Evolutionary conservation across 2,329 filamentous ascomycete genomes (phyloP), one percentile per base, ranked within the genome.

Genomic region (Trematosphaeria pertusa): DNA sequence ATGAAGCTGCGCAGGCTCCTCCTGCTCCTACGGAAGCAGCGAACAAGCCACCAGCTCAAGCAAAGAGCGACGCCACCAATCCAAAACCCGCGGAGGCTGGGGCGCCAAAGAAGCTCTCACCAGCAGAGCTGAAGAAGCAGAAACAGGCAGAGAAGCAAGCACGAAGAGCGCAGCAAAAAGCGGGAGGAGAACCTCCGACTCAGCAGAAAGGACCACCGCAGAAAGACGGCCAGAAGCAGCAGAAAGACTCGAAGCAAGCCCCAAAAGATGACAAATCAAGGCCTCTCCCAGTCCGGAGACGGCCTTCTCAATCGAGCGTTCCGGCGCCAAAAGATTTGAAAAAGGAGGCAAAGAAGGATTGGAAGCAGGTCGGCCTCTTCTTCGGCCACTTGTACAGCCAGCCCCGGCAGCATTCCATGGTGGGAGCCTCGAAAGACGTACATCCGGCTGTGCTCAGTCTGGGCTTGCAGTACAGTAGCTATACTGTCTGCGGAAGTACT

Each of bases 111-210:
- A 88, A 89, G 69, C 76, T 89, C 22, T 85, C 88, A 1, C 81
- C 82, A 26, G 91, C 90, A 15, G 88, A 96, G 72, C 69, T 96
- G 64, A 97, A 97, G 75, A 93, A 92, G 64, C 86, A 85, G 69
- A 87, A 88, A 52, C 93, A 96, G 71, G 92, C 90, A 22, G 93
- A 97, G 70, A 97, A 97, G 76, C 88, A 89, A 41, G 91, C 91
- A 36, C 82, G 90, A 51, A 83, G 93, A 75, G 90, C 88, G 37
- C 86, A 68, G 86, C 65, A 84, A 81, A 62, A 90, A 87, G 68
- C 77, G 5, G 37, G 62, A 12, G 37, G 62, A 12, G 56, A 52
- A 17, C 52, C 67, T 67, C 21, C 46, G 69, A 68, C 47, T 64
- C 73, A 61, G 67, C 75, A 62, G 47, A 61, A 65, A 52, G 63